A percentile compares a stretch with the other conserved stretches of the same genome.
phyloP scores from a whole-genome alignment of 1,139 yeast genomes.

The Trichomonascaceae sp. region DNA sequence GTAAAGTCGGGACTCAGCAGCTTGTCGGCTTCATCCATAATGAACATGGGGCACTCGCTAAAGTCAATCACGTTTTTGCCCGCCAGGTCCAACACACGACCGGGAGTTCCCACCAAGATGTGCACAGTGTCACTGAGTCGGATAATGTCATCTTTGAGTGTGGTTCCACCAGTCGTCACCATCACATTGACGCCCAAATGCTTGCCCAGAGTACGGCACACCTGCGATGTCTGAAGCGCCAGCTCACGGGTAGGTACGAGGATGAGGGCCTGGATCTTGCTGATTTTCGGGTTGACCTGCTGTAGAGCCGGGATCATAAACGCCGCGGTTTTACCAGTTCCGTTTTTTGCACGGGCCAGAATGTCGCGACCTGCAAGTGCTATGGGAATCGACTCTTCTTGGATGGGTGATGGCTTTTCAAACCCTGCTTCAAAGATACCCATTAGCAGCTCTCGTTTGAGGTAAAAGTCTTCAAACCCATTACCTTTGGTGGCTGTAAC shows the following conservation, averaged over 20 bases:
- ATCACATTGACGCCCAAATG: constrained; percentile 86
- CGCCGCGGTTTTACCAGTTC: constrained; percentile 97
- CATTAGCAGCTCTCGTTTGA: constrained; percentile 89
- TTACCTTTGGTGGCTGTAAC: constrained; percentile 85
- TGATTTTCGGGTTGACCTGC: constrained; percentile 67
- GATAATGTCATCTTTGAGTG: constrained; percentile 83
- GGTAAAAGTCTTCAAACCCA: constrained; percentile 81
- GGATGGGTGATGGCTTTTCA: constrained; percentile 96
- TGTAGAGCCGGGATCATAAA: constrained; percentile 82
- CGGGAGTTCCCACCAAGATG: constrained; percentile 88
- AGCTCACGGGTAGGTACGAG: constrained; percentile 91
- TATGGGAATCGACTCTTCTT: constrained; percentile 93
- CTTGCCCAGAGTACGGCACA: constrained; percentile 91
- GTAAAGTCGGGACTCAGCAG: constrained; percentile 88
- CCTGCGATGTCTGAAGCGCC: constrained; percentile 96
- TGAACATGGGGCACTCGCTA: constrained; percentile 74
- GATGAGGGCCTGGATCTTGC: constrained; percentile 79
- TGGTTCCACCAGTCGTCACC: constrained; percentile 99
- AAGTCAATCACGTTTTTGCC: constrained; percentile 79
- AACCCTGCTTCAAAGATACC: constrained; percentile 98
- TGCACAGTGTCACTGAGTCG: constrained; percentile 90
- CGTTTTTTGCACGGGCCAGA: constrained; percentile 95
- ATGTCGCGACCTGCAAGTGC: constrained; percentile 94
- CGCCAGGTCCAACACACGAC: constrained; percentile 91
- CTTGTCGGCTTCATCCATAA: constrained; percentile 99